A percentile compares a stretch with the other conserved stretches of the same genome.
Conservation (phyloP, 1,284 basidiomycete genomes). For the Cryptococcus neoformans region DNA sequence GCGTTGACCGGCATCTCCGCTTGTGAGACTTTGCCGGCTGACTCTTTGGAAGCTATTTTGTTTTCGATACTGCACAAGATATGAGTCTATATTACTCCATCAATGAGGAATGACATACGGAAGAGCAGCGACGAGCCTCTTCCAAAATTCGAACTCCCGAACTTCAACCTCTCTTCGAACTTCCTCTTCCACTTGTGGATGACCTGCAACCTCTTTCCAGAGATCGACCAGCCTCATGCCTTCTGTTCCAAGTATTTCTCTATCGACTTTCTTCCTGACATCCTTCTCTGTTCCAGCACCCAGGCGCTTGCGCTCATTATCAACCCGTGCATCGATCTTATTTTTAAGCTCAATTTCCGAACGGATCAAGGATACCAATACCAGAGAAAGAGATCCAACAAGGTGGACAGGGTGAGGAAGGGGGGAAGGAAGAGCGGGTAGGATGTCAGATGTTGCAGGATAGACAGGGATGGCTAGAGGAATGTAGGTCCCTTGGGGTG, state of each 20-base stretch:
- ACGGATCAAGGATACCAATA: slow-evolving; percentile 46
- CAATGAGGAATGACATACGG: slow-evolving; percentile 3
- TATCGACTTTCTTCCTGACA: slow-evolving; percentile 58
- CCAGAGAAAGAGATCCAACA: slow-evolving; percentile 51
- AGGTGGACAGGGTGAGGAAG: slow-evolving; percentile 49
- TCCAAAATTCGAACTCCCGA: slow-evolving; percentile 42
- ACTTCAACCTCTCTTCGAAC: slow-evolving; percentile 41
- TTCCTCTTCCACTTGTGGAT: slow-evolving; percentile 34
- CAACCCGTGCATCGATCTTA: slow-evolving; percentile 59
- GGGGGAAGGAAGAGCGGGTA: slow-evolving; percentile 47
- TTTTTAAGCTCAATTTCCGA: slow-evolving; percentile 66
- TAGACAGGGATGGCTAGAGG: slow-evolving; percentile 53
- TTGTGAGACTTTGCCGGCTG: no score
- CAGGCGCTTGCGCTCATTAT: slow-evolving; percentile 70
- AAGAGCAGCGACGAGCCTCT: slow-evolving; percentile 25
- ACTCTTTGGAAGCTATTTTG: no score
- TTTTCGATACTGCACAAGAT: no score
- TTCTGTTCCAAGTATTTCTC: slow-evolving; percentile 45
- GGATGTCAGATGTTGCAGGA: slow-evolving; percentile 58
- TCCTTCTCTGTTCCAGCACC: slow-evolving; percentile 64
- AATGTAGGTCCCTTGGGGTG: slow-evolving; percentile 45
- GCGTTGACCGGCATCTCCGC: neutral
- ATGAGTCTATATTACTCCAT: no score
- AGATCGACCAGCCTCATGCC: slow-evolving; percentile 37
- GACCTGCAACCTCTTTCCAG: slow-evolving; percentile 32